These are phyloP conservation scores for Acanthamoeba royreba DNA, from an alignment of 208 protist species.

Conservation along the genomic window DNA sequence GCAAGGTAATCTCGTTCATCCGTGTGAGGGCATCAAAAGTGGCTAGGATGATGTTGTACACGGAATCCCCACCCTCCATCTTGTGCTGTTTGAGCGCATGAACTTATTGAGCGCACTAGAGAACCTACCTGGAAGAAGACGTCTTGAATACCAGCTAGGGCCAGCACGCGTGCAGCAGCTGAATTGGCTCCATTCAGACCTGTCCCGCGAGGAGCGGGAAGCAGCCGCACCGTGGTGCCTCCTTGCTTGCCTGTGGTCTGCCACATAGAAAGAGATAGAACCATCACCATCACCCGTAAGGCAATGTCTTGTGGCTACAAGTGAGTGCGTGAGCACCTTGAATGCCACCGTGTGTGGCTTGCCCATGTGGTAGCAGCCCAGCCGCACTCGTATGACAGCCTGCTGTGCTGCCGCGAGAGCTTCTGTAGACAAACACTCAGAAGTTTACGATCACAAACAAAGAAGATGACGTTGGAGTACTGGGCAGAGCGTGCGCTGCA, in stretches of 20 bases:
- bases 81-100: too few species aligned
- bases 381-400: neutral
- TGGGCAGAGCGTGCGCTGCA: too few species aligned
- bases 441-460: too few species aligned
- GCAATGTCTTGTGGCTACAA: neutral
- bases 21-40: neutral
- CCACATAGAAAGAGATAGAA: neutral
- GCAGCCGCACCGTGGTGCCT: neutral
- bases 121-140: neutral
- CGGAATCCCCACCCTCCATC: too few species aligned
- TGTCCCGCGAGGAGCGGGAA: neutral
- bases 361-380: neutral
- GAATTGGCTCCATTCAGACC: neutral
- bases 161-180: neutral
- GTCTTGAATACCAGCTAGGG: neutral
- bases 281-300: neutral
- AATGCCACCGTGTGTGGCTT: neutral
- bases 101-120: neutral
- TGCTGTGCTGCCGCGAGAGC: neutral
- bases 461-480: too few species aligned
- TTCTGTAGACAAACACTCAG: neutral
- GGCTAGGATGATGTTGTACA: neutral
- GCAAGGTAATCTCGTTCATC: neutral
- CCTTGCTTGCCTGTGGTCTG: neutral
- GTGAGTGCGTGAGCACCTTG: neutral